These are phyloP conservation scores for Mycogone perniciosa DNA, from an alignment of 2,329 filamentous ascomycete genomes.

Conservation along the genomic window DNA sequence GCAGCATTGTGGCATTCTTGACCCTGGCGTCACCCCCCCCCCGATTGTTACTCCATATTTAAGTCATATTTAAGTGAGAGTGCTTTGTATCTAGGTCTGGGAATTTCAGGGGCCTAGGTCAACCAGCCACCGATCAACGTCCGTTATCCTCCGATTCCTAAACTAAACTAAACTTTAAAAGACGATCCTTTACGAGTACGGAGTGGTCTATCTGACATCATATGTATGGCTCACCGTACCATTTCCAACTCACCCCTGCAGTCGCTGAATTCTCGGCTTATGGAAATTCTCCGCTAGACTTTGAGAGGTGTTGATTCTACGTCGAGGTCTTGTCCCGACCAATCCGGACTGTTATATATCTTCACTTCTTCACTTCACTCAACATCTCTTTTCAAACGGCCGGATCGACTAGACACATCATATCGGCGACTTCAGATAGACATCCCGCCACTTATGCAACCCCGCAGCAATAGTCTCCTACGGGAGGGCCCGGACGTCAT, in stretches of 20 bases:
- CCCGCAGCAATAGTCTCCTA: constrained; percentile 7
- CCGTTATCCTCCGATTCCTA: no score
- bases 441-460: constrained; percentile 7
- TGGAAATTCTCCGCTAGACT: background rate
- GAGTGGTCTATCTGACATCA: no score
- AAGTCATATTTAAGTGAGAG: background rate
- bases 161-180: no score
- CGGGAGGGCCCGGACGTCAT: constrained; percentile 8
- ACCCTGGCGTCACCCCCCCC: constrained; percentile 11
- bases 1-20: background rate
- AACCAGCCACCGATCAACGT: background rate
- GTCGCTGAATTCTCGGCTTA: no score
- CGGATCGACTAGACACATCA: no score
- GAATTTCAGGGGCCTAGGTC: background rate
- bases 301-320: no score
- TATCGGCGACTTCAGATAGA: background rate
- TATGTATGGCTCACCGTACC: no score
- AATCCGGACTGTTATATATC: background rate
- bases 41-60: background rate
- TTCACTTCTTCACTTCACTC: background rate
- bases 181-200: no score
- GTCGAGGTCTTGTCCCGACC: background rate
- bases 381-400: background rate
- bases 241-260: no score
- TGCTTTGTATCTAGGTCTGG: no score